Base-by-base conservation (phyloP, 179 eudicot genomes). In the Sideroxylon spinosum region DNA sequence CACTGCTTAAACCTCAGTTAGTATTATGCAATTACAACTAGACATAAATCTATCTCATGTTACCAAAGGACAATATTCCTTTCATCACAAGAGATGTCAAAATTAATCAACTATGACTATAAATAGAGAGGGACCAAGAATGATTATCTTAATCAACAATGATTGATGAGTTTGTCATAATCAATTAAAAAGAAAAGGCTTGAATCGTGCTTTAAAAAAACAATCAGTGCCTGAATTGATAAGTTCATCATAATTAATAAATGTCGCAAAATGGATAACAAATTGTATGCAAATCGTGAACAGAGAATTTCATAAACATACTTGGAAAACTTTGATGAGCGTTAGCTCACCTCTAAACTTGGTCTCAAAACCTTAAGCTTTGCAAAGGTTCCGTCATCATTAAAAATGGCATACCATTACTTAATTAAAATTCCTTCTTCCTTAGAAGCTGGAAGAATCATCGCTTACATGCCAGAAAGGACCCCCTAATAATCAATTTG, bases 311-410 rank as follows among this genome's bases (percentile, higher is more conserved):
- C 16, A 49, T 81, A 62, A 16, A 59, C 32, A 53, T 90, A 93
- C 99, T 97, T 95, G 99, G 84, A 93, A 95, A 82, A 93, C 98
- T 87, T 95, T 95, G 87, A 95, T 95, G 88, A 95, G 99, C 95
- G 93, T 95, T 84, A 95, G 97, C 89, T 95, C 99, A 84, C 99
- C 99, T 87, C 99, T 91, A 49, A 97, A 93, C 86, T 95, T 93
- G 87, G 93, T 95, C 86, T 95, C 98, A 77, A 95, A 95, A 83
- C 99, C 98, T n/a, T n/a, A n/a, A n/a, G 96, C 88, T 95, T 97
- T 65, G 99, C 98, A 73, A 95, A 91, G 76, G 98, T 95, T 60
- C 99, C 99, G 77, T 95, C 99, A 73, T 95, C 99, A 83, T 95
- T 95, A 76, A 93, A 95, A 78, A 95, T 98, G 78, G 98, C 99